Evolutionary conservation across 331 rosid genomes (phyloP), one percentile per base, ranked within the genome.

Genomic region (Malus hybrid): DNA sequence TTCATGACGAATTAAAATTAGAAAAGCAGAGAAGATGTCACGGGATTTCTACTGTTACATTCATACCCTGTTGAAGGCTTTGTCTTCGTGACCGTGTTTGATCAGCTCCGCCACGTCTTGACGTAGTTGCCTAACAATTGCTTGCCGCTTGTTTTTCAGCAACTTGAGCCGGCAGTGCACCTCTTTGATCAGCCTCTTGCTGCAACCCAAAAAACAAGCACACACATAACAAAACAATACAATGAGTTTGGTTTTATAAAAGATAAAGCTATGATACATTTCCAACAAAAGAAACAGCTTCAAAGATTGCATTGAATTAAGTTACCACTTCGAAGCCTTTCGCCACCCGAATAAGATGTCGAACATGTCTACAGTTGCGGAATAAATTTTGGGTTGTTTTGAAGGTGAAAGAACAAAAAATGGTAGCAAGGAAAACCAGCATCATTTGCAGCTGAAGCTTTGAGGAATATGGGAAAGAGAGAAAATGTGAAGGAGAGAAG

Each of bases 271-370:
- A 24, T 1, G 71, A 15, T 13, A 32, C 28, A 28, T 12, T 57
- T 19, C 7, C 67, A 27, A 42, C 6, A 36, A 62, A 3, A 4
- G 11, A 59, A 59, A 24, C 42, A 44, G 60, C 44, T 10, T 14
- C 39, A 31, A n/a, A 36, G 22, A 2, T 29, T n/a, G 24, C 6
- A 73, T 63, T 42, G 34, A 11, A 61, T 28, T 0, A 5, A 61
- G 7, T 78, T 85, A 91, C 96, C 94, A 93, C 83, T 86, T 91
- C 0, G 96, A 88, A 80, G 96, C 98, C 69, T 88, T 91, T 73
- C 91, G 73, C 97, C 98, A 93, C 13, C 96, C 97, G 65, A 91
- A 89, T 44, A 91, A 75, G 80, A 83, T 31, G 73, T 70, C 90
- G 77, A 93, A 91, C 98, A 91, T 93, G 71, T 78, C 82, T 79